Evolutionary conservation across 106 monocot species (phyloP).

Genomic region (Acorus calamus): DNA sequence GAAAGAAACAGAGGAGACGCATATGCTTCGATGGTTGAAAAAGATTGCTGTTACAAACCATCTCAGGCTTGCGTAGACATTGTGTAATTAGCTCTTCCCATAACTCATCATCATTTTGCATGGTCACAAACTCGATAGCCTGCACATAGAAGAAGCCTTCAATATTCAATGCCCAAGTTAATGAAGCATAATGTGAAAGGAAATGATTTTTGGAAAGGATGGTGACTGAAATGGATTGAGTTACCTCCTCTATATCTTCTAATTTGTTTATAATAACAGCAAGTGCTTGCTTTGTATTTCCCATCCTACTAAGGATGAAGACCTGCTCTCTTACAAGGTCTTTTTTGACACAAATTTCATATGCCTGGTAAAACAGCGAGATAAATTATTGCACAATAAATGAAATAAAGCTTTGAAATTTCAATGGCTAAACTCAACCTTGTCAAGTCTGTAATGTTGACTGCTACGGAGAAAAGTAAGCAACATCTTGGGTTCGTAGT

Average conservation of each 20-base stretch:
- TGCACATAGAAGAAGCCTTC: slow-evolving; percentile 14
- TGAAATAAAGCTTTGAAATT: background rate
- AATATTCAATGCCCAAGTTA: no score
- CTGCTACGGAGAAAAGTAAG: slow-evolving; percentile 90
- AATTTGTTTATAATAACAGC: slow-evolving; percentile 80
- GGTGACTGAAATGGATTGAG: background rate
- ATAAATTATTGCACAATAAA: no score
- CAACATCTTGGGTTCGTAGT: slow-evolving; percentile 75
- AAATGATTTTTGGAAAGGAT: no score
- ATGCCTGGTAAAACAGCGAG: slow-evolving; percentile 43
- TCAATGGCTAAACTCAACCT: slow-evolving; percentile 32
- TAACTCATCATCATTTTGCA: slow-evolving; percentile 90
- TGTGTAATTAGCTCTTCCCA: slow-evolving; percentile 89
- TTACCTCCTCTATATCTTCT: slow-evolving; percentile 91
- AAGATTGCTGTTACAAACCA: slow-evolving; percentile 34
- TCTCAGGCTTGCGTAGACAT: slow-evolving; percentile 87
- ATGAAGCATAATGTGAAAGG: no score
- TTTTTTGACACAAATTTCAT: slow-evolving; percentile 69
- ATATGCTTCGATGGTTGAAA: no score
- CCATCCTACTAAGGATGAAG: slow-evolving; percentile 90
- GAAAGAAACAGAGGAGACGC: no score
- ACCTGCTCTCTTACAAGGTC: slow-evolving; percentile 78
- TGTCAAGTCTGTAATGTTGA: slow-evolving; percentile 92
- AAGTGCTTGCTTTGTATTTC: slow-evolving; percentile 79
- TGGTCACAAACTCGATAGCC: slow-evolving; percentile 95